Base-by-base conservation (phyloP, 495 filamentous ascomycete genomes). In the Bathelium albidoporum region DNA sequence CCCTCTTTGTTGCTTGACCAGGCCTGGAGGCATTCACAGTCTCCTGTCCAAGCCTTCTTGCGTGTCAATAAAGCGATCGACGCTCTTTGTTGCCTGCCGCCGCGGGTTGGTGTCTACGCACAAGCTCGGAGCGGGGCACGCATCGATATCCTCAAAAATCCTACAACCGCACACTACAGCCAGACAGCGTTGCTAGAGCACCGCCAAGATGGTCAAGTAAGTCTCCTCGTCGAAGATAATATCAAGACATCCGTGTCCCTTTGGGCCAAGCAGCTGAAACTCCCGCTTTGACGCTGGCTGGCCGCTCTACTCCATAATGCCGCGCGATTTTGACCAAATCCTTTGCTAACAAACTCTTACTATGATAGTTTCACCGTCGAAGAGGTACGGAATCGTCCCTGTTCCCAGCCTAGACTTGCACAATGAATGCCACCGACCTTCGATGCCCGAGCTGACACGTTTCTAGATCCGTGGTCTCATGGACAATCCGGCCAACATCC, bases 131-230 rank as follows among this genome's bases (percentile, higher is more conserved):
- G 49, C 49, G 49, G 49, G 49, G 49, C 20, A 55, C 24, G 5
- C 5, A 28, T 55, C 49, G 49, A 55, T 55, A 55, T 55, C 5
- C 49, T 20, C 49, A 55, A 55, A 55, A 29, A 28, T 55, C 49
- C 49, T 28, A 9, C 26, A 29, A 55, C 24, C 24, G 24, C 49
- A 55, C 49, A 28, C 49, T 24, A 20, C 22, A 55, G 49, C 49
- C 29, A 11, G 9, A 16, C 18, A 26, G 9, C 26, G 49, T 29
- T 24, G 24, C 11, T 49, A 44, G 78, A 89, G 84, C 76, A 87
- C 90, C 88, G 90, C 79, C 87, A 96, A 90, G 75, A 98, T 98
- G 94, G 94, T 98, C 74, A 96, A 98, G 94, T 98, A 90, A 87
- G 94, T 95, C 52, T 53, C 67, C 66, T 59, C 24, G 41, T 24